These are phyloP conservation scores for Auricularia auricula-judae DNA, from an alignment of 768 basidiomycete species.

Conservation along the genomic window DNA sequence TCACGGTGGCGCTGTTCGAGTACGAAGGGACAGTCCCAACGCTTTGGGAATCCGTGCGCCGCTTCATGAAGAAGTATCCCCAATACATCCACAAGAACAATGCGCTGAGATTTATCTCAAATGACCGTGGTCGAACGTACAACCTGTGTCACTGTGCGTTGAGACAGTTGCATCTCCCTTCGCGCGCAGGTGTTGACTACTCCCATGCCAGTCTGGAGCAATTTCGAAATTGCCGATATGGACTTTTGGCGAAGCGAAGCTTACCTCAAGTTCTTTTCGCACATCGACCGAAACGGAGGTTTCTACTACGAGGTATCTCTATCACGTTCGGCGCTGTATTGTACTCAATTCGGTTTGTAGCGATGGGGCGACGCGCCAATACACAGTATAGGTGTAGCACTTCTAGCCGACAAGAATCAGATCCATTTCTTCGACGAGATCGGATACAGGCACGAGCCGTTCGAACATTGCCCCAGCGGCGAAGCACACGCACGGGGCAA, in stretches of 20 bases:
- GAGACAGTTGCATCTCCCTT: neutral
- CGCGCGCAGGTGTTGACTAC: neutral
- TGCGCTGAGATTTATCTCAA: slow-evolving; percentile 62
- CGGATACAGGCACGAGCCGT: slow-evolving; percentile 87
- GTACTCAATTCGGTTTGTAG: slow-evolving; percentile 20
- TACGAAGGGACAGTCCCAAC: slow-evolving; percentile 73
- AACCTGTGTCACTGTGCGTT: slow-evolving; percentile 62
- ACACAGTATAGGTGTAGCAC: slow-evolving; percentile 81
- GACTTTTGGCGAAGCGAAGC: slow-evolving; percentile 78
- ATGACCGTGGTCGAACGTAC: slow-evolving; percentile 60
- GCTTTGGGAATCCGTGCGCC: slow-evolving; percentile 65
- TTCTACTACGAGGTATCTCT: slow-evolving; percentile 73
- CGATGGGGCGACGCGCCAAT: slow-evolving; percentile 95
- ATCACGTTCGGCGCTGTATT: neutral
- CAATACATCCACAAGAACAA: slow-evolving; percentile 52
- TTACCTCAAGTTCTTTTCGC: slow-evolving; percentile 75
- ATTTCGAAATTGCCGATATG: slow-evolving; percentile 83
- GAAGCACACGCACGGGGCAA: slow-evolving; percentile 64
- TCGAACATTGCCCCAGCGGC: slow-evolving; percentile 86
- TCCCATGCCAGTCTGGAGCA: slow-evolving; percentile 66
- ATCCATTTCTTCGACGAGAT: slow-evolving; percentile 95
- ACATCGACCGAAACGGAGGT: slow-evolving; percentile 68
- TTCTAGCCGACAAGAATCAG: slow-evolving; percentile 81
- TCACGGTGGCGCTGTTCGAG: slow-evolving; percentile 70
- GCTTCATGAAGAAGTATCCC: slow-evolving; percentile 55